These are phyloP conservation scores for Aschersonia sp. DNA, from an alignment of 2,329 filamentous ascomycete genomes.

Conservation along the genomic window DNA sequence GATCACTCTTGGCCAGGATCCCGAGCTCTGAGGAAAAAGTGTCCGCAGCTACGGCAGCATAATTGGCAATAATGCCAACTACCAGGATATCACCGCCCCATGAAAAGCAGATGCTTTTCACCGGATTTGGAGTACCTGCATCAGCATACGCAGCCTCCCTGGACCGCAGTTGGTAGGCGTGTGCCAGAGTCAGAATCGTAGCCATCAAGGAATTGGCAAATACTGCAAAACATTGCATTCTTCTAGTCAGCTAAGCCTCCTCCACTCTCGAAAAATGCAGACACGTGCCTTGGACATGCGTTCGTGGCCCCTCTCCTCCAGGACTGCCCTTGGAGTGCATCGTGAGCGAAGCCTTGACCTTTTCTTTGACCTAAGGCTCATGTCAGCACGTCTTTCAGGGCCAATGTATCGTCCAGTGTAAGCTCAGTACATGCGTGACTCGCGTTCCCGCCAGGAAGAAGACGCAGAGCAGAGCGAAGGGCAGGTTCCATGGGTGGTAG, in stretches of 20 bases:
- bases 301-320: slow-evolving; percentile 71
- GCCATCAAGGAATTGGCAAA: slow-evolving; percentile 77
- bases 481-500: slow-evolving; percentile 84
- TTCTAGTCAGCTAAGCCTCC: not conserved
- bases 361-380: slow-evolving; percentile 59
- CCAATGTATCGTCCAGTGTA: not conserved
- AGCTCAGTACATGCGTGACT: slow-evolving; percentile 55
- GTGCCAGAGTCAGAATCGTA: slow-evolving; percentile 45
- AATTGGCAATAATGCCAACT: slow-evolving; percentile 61
- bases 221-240: slow-evolving; percentile 27
- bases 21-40: slow-evolving; percentile 93
- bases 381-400: slow-evolving; percentile 5
- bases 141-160: slow-evolving; percentile 26
- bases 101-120: slow-evolving; percentile 37
- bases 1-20: slow-evolving; percentile 62
- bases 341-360: slow-evolving; percentile 70
- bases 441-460: slow-evolving; percentile 80
- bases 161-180: slow-evolving; percentile 41
- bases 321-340: slow-evolving; percentile 56
- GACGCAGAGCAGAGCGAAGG: slow-evolving; percentile 66
- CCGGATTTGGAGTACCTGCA: slow-evolving; percentile 14
- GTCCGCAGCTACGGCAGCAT: slow-evolving; percentile 81
- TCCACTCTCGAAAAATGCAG: not conserved
- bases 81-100: slow-evolving; percentile 50
- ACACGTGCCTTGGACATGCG: slow-evolving; percentile 56